Evolutionary conservation across 192 early-diverging fungal species (phyloP), one percentile per base, ranked within the genome.

Genomic region (Coemansia sp.): DNA sequence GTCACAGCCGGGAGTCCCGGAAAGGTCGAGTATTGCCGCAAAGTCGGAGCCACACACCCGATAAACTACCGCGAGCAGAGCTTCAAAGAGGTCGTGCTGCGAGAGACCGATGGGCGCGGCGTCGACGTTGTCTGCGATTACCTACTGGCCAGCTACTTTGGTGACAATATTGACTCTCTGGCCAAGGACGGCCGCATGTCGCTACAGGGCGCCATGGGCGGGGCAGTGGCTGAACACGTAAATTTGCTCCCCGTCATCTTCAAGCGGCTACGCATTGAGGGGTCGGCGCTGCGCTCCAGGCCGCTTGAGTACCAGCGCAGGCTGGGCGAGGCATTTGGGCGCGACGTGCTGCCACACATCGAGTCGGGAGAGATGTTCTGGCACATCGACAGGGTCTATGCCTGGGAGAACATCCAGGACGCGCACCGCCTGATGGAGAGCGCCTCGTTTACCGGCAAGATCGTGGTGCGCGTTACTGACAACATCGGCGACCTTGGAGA

Each of bases 31-130:
- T 87, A 89, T 63, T 89, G 88, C 74, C 81, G 86, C 54, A 46
- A 37, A 6, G 65, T 91, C 9, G 93, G 93, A 4, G 92, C 93
- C 12, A 92, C 90, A 3, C 84, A 87, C 43, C 88, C 68, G 17
- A 85, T 94, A 76, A 92, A 94, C 80, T 93, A 93, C 84, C 92
- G 88, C 73, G 83, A 71, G 53, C 79, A 84, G 41, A 80, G 87
- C 60, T 94, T 87, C 79, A 78, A 71, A 22, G 75, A 88, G 12
- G 68, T 79, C 15, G 84, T 94, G 4, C 57, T 67, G 5, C 51
- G 85, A 12, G 71, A 81, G 37, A 93, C 91, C 27, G 77, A 60
- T 24, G 83, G 79, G 6, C 84, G 86, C 31, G 93, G 93, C 17
- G 93, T 91, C 29, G 83, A 93, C 66, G 76, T 89, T 27, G 62